These are phyloP conservation scores for Xylaria longipes DNA, from an alignment of 495 filamentous ascomycete genomes.

Conservation along the genomic window DNA sequence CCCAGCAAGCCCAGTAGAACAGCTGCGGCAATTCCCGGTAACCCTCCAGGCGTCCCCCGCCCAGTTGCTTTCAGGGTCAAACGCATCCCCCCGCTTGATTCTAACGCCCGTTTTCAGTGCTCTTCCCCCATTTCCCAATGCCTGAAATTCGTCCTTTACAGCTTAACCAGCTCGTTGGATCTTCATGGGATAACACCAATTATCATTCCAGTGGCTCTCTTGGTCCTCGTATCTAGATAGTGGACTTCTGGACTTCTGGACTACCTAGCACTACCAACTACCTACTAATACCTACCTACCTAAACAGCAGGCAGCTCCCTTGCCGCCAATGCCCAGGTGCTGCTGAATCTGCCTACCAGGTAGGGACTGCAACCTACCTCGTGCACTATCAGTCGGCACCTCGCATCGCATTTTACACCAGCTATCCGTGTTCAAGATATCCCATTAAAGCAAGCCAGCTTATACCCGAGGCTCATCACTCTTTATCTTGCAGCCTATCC, in stretches of 20 bases:
- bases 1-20: slow-evolving; percentile 23
- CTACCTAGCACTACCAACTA: background rate
- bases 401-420: background rate
- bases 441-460: background rate
- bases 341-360: background rate
- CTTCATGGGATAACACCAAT: background rate
- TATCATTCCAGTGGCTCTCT: background rate
- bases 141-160: slow-evolving; percentile 1
- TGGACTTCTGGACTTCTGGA: background rate
- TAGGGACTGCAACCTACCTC: background rate
- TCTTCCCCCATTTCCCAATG: slow-evolving; percentile 19
- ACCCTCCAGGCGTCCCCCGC: slow-evolving; percentile 25
- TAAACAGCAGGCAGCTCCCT: background rate
- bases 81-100: slow-evolving; percentile 37
- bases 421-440: background rate
- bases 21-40: slow-evolving; percentile 42
- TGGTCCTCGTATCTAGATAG: background rate
- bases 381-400: background rate
- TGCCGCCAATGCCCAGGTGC: background rate
- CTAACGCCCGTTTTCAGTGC: slow-evolving; percentile 27
- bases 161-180: slow-evolving; percentile 1
- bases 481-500: background rate
- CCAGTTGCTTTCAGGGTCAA: slow-evolving; percentile 43
- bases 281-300: slow-evolving; percentile 2
- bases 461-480: background rate